Evolutionary conservation across 202 grass and related monocot species (phyloP).

Genomic region (Brachypodium distachyon): DNA sequence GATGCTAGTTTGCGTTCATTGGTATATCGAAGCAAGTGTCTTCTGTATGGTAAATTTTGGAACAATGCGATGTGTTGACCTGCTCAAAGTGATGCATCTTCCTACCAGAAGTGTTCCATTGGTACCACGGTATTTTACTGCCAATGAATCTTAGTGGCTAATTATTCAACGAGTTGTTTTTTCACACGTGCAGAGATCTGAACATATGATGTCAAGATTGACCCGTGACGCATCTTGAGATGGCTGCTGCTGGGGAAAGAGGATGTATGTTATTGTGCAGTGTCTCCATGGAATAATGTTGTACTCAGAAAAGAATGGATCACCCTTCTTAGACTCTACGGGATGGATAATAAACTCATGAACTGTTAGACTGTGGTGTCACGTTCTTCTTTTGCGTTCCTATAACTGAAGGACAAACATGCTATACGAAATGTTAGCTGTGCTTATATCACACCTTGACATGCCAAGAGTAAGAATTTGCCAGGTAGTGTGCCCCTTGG

Average conservation of each 20-base stretch:
- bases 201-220: slow-evolving; percentile 64
- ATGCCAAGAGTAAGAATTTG: too few relatives aligned
- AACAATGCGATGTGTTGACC: not conserved
- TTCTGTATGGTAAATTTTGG: not conserved
- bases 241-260: not conserved
- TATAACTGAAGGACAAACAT: too few relatives aligned
- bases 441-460: too few relatives aligned
- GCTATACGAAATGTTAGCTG: too few relatives aligned
- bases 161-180: not conserved
- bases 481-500: too few relatives aligned
- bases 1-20: not conserved
- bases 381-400: too few relatives aligned
- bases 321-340: not conserved
- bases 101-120: not conserved
- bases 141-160: not conserved
- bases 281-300: not conserved
- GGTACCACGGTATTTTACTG: not conserved
- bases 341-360: not conserved
- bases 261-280: not conserved
- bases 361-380: not conserved
- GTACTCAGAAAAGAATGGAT: not conserved
- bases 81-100: not conserved
- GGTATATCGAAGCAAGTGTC: not conserved
- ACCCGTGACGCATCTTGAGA: slow-evolving; percentile 33
- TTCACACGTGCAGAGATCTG: slow-evolving; percentile 52